phyloP scores from a whole-genome alignment of 768 basidiomycete species.

The Leccinum incarnatum region DNA sequence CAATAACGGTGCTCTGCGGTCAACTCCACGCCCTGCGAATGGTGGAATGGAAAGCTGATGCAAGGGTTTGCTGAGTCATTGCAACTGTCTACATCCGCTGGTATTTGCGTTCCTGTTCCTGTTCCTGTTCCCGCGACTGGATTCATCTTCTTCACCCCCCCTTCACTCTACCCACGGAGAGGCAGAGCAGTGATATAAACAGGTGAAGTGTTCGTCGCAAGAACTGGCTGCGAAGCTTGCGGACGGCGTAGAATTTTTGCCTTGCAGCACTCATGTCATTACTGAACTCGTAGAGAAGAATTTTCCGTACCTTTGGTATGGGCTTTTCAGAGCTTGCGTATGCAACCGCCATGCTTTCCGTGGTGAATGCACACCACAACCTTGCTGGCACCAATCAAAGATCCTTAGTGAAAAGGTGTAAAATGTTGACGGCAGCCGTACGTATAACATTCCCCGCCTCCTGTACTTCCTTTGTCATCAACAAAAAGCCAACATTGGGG shows the following conservation, averaged over 20 bases:
- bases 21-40: conserved; percentile 14
- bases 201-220: conserved; percentile 31
- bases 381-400: conserved; percentile 42
- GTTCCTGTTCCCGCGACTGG: background rate
- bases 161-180: conserved; percentile 19
- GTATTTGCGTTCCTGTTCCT: background rate
- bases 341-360: conserved; percentile 77
- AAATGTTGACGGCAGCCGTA: conserved; percentile 14
- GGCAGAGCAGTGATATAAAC: conserved; percentile 60
- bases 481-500: conserved; percentile 60
- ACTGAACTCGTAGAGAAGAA: background rate
- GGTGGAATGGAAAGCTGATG: conserved; percentile 18
- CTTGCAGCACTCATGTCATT: conserved; percentile 22
- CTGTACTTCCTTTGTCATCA: conserved; percentile 51
- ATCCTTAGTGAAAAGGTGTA: background rate
- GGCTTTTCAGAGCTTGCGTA: conserved; percentile 55
- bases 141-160: background rate
- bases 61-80: background rate
- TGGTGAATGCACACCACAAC: conserved; percentile 83
- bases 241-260: conserved; percentile 34
- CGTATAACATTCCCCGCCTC: conserved; percentile 26
- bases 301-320: conserved; percentile 53
- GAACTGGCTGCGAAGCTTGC: conserved; percentile 3
- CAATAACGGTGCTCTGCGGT: conserved; percentile 30
- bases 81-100: background rate